phyloP scores from a whole-genome alignment of 179 eudicot species.

The Dionaea muscipula region DNA sequence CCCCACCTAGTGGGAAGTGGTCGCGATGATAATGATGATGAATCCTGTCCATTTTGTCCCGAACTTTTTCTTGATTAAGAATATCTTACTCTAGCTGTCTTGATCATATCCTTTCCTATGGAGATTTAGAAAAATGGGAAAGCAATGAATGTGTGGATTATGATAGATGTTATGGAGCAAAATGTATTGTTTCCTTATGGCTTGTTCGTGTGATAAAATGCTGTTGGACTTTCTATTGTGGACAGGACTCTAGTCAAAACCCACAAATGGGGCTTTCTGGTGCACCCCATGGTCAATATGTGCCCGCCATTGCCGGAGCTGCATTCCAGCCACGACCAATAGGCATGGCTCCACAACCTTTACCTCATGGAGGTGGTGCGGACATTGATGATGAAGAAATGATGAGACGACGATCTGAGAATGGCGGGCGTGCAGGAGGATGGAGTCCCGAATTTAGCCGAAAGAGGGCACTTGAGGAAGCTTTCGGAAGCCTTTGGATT shows the following conservation, averaged over 20 bases:
- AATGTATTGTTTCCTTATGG: too few species aligned
- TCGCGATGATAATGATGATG: too few species aligned
- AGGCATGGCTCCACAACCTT: slow-evolving; percentile 54
- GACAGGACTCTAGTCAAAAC: slow-evolving; percentile 36
- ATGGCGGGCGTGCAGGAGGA: slow-evolving; percentile 79
- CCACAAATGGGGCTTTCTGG: slow-evolving; percentile 35
- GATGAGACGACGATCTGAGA: slow-evolving; percentile 55
- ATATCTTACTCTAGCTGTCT: too few species aligned
- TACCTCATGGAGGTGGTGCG: slow-evolving; percentile 37
- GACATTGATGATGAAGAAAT: slow-evolving; percentile 73
- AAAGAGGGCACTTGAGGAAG: slow-evolving; percentile 88
- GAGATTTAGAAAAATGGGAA: too few species aligned
- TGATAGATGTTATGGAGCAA: too few species aligned
- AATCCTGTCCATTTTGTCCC: too few species aligned
- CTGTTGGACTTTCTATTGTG: slow-evolving; percentile 1
- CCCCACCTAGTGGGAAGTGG: too few species aligned
- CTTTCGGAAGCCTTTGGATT: slow-evolving; percentile 76
- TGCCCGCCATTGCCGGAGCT: slow-evolving; percentile 68
- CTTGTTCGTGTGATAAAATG: background rate
- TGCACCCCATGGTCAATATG: slow-evolving; percentile 57
- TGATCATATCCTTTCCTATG: too few species aligned
- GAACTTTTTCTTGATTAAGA: too few species aligned
- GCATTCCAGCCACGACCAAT: slow-evolving; percentile 60
- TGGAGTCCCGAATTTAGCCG: slow-evolving; percentile 63
- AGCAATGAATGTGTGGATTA: too few species aligned